These are phyloP conservation scores for Russula compacta DNA, from an alignment of 768 basidiomycete genomes.

Conservation along the genomic window DNA sequence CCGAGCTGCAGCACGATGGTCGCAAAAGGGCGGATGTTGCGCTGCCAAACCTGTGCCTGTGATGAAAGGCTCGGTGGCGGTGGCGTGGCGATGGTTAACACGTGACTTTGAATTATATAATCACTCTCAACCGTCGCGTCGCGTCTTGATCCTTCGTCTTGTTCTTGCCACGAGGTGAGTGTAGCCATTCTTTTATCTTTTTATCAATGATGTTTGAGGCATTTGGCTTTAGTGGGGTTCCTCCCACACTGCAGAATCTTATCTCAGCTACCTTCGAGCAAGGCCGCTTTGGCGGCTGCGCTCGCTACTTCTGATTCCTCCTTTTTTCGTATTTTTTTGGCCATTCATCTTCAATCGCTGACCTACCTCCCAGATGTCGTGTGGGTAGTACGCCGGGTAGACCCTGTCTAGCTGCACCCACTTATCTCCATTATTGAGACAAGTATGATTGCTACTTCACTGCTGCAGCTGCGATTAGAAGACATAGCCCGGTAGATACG, in stretches of 20 bases:
- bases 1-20: not conserved
- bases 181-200: conserved; percentile 11
- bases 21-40: not conserved
- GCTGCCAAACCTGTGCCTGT: too few species aligned
- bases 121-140: not conserved
- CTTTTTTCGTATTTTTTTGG: not conserved
- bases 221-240: conserved; percentile 79
- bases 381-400: too few species aligned
- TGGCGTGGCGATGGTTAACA: not conserved
- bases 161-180: conserved; percentile 22
- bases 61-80: too few species aligned
- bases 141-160: too few species aligned
- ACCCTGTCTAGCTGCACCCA: not conserved
- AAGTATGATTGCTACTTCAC: too few species aligned
- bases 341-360: not conserved
- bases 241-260: conserved; percentile 71
- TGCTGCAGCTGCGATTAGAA: too few species aligned
- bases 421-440: not conserved
- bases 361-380: not conserved
- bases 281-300: conserved; percentile 32
- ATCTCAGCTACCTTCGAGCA: conserved; percentile 89
- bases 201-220: conserved; percentile 76
- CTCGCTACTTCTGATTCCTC: conserved; percentile 40
- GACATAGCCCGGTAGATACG: too few species aligned
- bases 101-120: conserved; percentile 6